Evolutionary conservation across 768 basidiomycete genomes (phyloP), one percentile per base, ranked within the genome.

Genomic region (Rhizopogon roseolus): DNA sequence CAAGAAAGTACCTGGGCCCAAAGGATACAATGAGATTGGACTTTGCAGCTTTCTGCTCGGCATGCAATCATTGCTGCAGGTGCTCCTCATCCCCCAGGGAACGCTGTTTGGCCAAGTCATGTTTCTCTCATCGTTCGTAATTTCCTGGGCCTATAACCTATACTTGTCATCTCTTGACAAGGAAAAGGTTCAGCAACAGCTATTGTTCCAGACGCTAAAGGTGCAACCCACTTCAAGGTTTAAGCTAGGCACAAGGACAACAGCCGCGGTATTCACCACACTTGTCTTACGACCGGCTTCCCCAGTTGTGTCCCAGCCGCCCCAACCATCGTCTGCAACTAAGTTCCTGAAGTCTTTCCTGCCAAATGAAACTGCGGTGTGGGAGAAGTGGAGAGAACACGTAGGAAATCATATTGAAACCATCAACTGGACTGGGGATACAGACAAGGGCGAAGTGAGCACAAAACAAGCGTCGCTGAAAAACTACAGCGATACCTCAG

Each of bases 81-180:
- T 64, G 14, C 49, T 63, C 32, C 55, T 64, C 17, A 56, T 60
- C 22, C 62, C 62, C 4, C 57, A 61, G 50, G 53, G 59, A 27
- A 41, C 27, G 11, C 46, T 61, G 5, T 59, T 61, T 37, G 60
- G 62, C 5, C 63, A 64, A 41, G 54, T 62, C n/a, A 44, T 62
- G 54, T 62, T 63, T 43, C 55, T 65, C 29, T 16, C 53, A 16
- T 50, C 60, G 6, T 49, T 63, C 36, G 54, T 48, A 11, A 52
- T 60, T 7, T 63, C 64, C 11, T 64, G 64, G 62, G 25, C 49
- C 5, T 62, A 60, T 45, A 64, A 62, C 38, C 41, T 55, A 3
- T 60, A 51, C 43, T 43, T 63, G 29, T 58, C 56, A 3, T 52
- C 55, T 11, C 59, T 74, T 69, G 71, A 74, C 16, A 52, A 45